A percentile compares a stretch with the other conserved stretches of the same genome.
phyloP scores from a whole-genome alignment of 1,284 basidiomycete species.

The Sutorius eximius region DNA sequence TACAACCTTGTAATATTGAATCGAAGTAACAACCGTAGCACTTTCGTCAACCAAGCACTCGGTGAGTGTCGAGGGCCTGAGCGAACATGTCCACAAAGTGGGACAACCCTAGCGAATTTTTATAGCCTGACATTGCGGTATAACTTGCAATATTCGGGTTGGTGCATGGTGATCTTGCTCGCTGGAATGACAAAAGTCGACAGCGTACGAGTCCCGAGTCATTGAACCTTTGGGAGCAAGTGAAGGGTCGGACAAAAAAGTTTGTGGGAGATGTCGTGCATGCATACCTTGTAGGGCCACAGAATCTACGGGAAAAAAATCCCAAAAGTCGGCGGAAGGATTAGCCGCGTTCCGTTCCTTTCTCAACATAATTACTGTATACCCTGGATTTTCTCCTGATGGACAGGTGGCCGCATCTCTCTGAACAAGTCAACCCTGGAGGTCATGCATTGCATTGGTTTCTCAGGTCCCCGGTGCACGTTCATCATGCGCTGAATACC shows the following conservation, averaged over 20 bases:
- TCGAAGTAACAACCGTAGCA: too few relatives aligned
- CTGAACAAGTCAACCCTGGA: constrained; percentile 1
- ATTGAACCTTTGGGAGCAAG: not conserved
- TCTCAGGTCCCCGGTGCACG: not conserved
- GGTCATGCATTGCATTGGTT: constrained; percentile 4
- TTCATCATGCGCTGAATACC: constrained; percentile 4
- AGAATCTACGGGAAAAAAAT: not conserved
- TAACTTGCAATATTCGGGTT: not conserved
- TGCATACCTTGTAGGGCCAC: not conserved
- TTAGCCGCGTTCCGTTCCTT: not conserved
- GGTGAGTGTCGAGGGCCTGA: not conserved
- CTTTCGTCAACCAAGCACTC: too few relatives aligned
- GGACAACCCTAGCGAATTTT: not conserved
- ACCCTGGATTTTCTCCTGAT: constrained; percentile 1
- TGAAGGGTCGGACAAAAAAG: not conserved
- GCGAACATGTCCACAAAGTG: not conserved
- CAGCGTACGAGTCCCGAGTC: not conserved
- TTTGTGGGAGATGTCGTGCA: constrained; percentile 6
- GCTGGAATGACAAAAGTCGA: not conserved
- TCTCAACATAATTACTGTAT: constrained; percentile 4
- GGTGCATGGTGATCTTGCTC: not conserved
- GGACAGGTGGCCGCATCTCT: not conserved
- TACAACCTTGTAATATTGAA: not conserved
- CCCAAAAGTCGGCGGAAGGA: not conserved
- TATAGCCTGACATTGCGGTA: not conserved